Evolutionary conservation across 2,329 filamentous ascomycete genomes (phyloP).

Genomic region (Aspergillus fructus): DNA sequence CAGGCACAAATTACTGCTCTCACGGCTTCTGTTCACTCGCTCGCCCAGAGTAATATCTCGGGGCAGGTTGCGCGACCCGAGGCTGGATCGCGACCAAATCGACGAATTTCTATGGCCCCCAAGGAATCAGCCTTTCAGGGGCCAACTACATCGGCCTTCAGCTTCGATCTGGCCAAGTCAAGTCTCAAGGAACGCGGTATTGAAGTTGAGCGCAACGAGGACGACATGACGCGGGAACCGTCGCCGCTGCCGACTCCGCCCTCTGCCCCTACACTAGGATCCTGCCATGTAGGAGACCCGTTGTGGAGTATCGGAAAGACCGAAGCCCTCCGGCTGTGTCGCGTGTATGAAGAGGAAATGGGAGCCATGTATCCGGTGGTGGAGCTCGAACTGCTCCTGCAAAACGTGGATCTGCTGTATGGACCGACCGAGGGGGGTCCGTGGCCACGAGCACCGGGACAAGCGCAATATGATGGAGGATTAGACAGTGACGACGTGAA

Average conservation of each 20-base stretch:
- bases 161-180: conserved; percentile 78
- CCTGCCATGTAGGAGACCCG: conserved; percentile 57
- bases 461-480: conserved; percentile 31
- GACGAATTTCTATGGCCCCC: conserved; percentile 20
- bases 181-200: conserved; percentile 88
- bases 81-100: conserved; percentile 12
- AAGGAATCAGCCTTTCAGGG: conserved; percentile 71
- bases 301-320: conserved; percentile 72
- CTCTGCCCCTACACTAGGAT: conserved; percentile 25
- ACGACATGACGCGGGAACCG: conserved; percentile 53
- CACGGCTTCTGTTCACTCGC: conserved; percentile 66
- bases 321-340: conserved; percentile 76
- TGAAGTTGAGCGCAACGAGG: conserved; percentile 54
- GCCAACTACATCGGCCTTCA: conserved; percentile 79
- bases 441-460: not conserved
- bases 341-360: conserved; percentile 82
- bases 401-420: conserved; percentile 64
- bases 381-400: conserved; percentile 66
- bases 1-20: conserved; percentile 73
- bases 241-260: conserved; percentile 33
- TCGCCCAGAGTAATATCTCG: conserved; percentile 49
- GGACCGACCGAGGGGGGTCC: conserved; percentile 32
- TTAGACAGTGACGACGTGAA: conserved; percentile 63
- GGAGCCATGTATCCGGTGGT: conserved; percentile 87
- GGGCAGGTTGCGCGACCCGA: not conserved